Base-by-base conservation (phyloP, 345 rosid genomes). In the Cardamine occulta region DNA sequence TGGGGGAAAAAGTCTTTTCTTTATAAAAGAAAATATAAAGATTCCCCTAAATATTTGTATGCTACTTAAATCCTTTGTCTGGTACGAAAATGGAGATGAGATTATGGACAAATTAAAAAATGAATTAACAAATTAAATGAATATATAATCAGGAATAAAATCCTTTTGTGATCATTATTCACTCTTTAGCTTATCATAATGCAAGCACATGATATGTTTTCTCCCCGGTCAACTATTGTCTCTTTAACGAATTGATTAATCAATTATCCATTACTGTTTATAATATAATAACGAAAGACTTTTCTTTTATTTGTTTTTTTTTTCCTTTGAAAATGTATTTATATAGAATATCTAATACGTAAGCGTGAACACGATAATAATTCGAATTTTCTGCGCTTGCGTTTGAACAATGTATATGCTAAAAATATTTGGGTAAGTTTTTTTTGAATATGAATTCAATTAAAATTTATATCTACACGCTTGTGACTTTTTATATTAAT, bases 121-220 rank as follows among this genome's bases (percentile, higher is more conserved):
- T 71, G 17, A 39, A 29, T 72, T 55, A 65, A 64, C 26, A 63
- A 64, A 47, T 63, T 17, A 47, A 64, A 56, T 75, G 8, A 66
- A 69, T 68, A 53, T 63, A 64, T 51, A 49, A 56, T 65, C 12
- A 39, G 68, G 81, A 77, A 77, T 64, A 72, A 72, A 77, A 77
- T 77, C 81, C 47, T 72, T 72, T 77, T 71, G 77, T 18, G 66
- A 73, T 73, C 59, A 73, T 73, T 60, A 79, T 73, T 79, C 61
- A 73, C 74, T 79, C 66, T 67, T 52, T 42, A 73, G 78, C 78
- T 73, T 73, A 79, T 79, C 78, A 73, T 79, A 73, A 79, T 67
- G 81, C 74, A 59, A 73, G 78, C 81, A 79, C 81, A 79, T 79
- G 81, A 53, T 67, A 73, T 79, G 81, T 79, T 78, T 67, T 47